phyloP scores from a whole-genome alignment of 2,329 filamentous ascomycete genomes.

The Davidsoniella virescens region DNA sequence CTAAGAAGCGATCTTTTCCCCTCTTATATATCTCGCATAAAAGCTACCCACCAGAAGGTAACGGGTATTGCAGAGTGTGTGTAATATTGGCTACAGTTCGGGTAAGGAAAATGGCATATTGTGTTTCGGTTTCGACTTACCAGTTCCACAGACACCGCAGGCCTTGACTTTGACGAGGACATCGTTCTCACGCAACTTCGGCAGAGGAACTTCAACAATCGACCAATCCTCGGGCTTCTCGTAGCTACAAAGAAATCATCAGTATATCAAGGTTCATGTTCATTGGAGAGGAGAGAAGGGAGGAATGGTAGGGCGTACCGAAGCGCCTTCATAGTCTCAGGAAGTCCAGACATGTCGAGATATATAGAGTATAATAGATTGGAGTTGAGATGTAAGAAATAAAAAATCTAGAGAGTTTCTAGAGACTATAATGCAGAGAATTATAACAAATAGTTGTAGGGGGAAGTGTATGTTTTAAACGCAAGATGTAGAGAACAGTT shows the following conservation, averaged over 20 bases:
- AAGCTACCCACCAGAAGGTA: too few relatives aligned
- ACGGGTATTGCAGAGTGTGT: too few relatives aligned
- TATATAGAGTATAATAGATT: not conserved
- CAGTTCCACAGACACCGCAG: slow-evolving; percentile 45
- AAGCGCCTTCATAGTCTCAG: slow-evolving; percentile 45
- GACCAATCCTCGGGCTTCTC: slow-evolving; percentile 45
- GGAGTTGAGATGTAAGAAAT: not conserved
- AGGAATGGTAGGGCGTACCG: slow-evolving; percentile 25
- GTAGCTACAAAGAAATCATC: slow-evolving; percentile 25
- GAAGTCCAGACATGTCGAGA: slow-evolving; percentile 24
- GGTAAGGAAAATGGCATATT: too few relatives aligned
- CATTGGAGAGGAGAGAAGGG: too few relatives aligned
- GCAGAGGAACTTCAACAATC: slow-evolving; percentile 46
- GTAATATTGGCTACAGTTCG: too few relatives aligned
- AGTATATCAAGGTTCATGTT: not conserved
- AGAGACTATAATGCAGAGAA: not conserved
- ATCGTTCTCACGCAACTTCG: slow-evolving; percentile 41
- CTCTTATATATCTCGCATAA: too few relatives aligned
- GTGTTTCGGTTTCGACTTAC: slow-evolving; percentile 20
- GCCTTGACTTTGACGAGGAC: slow-evolving; percentile 52
- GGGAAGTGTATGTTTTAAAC: not conserved
- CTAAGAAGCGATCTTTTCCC: too few relatives aligned
- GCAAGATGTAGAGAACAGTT: not conserved
- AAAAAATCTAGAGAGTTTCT: not conserved
- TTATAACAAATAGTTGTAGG: not conserved